Evolutionary conservation across 1,284 basidiomycete genomes (phyloP).

Genomic region (Marasmius fiardii): DNA sequence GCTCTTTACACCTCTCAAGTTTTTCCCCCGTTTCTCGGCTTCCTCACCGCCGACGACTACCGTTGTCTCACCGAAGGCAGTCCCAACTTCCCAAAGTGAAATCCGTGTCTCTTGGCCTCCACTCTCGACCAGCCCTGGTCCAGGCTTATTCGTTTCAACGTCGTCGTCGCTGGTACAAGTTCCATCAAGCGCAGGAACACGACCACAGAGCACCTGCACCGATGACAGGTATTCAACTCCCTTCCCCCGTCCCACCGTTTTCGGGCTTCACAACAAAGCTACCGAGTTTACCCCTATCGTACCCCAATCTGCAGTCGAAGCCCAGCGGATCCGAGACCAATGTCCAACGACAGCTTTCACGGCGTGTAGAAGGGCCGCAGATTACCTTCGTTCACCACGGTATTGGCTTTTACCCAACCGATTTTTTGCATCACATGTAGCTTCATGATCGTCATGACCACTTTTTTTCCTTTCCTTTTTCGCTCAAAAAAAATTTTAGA

Average conservation of each 20-base stretch:
- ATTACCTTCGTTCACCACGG: slow-evolving; percentile 45
- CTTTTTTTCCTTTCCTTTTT: background rate
- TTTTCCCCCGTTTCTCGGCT: slow-evolving; percentile 42
- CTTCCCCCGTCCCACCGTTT: too few species aligned
- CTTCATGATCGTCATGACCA: background rate
- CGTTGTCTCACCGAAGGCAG: slow-evolving; percentile 7
- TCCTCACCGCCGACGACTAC: background rate
- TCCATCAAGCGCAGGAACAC: too few species aligned
- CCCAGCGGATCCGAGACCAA: slow-evolving; percentile 21
- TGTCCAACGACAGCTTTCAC: slow-evolving; percentile 28
- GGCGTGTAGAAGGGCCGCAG: slow-evolving; percentile 33
- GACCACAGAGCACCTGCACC: too few species aligned
- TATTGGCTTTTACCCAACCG: slow-evolving; percentile 58
- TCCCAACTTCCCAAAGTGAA: background rate
- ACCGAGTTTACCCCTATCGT: background rate
- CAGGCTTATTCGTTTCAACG: slow-evolving; percentile 19
- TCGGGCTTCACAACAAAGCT: background rate
- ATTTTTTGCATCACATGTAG: slow-evolving; percentile 37
- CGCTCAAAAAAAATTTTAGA: background rate
- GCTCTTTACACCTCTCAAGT: slow-evolving; percentile 37
- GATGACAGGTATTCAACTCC: too few species aligned
- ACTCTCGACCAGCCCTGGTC: background rate
- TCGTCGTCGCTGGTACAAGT: background rate
- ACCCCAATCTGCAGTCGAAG: background rate
- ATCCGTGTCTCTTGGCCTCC: background rate